Conservation (phyloP, 108 stramenopile genomes). For the Nannochloropsis gaditana region DNA sequence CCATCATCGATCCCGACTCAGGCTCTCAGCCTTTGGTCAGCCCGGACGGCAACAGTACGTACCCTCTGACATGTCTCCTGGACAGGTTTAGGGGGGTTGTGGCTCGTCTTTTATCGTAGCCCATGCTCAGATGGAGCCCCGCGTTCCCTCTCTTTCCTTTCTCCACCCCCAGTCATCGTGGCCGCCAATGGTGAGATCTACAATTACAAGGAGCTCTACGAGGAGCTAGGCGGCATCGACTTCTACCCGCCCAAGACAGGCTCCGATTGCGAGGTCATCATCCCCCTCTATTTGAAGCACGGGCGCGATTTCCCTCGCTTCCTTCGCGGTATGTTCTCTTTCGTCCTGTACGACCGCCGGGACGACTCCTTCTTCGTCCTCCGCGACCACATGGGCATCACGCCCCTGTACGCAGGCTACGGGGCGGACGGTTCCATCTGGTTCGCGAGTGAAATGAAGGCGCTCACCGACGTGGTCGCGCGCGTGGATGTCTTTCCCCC, state of each 20-base stretch:
- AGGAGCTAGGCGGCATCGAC: slow-evolving; percentile 47
- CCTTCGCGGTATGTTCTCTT: slow-evolving; percentile 92
- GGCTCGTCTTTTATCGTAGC: no score
- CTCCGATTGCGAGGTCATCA: slow-evolving; percentile 85
- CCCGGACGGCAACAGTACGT: background rate
- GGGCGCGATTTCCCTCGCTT: slow-evolving; percentile 66
- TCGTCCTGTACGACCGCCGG: slow-evolving; percentile 79
- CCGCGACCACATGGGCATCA: slow-evolving; percentile 95
- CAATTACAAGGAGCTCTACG: slow-evolving; percentile 93
- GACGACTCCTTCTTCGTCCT: slow-evolving; percentile 76
- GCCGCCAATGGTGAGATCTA: slow-evolving; percentile 98
- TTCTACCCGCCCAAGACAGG: slow-evolving; percentile 68
- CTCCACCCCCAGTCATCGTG: slow-evolving; percentile 62
- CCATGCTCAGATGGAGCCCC: background rate
- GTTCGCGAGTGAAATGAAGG: slow-evolving; percentile 90
- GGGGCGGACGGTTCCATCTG: slow-evolving; percentile 85
- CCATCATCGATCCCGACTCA: slow-evolving; percentile 92
- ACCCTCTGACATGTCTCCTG: slow-evolving; percentile 33
- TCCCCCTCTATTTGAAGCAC: slow-evolving; percentile 78
- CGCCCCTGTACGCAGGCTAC: slow-evolving; percentile 92
- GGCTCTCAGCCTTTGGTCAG: slow-evolving; percentile 79
- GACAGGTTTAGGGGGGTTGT: background rate
- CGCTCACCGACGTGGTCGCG: slow-evolving; percentile 59
- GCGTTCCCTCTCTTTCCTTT: background rate
- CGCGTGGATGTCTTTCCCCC: slow-evolving; percentile 86